phyloP scores from a whole-genome alignment of 768 basidiomycete species.

The Boletus reticulatus region DNA sequence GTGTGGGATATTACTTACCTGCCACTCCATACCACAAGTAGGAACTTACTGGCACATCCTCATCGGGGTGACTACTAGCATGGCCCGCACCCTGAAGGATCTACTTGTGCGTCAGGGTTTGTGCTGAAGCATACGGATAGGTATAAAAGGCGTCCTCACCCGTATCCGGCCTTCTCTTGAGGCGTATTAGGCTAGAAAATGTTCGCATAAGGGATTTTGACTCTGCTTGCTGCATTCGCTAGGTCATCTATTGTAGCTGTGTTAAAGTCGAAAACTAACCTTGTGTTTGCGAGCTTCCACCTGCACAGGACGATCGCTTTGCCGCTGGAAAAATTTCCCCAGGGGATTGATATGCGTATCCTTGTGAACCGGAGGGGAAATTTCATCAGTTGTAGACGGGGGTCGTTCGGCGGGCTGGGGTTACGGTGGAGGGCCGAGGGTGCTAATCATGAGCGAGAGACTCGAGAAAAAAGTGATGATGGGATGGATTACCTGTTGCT shows the following conservation, averaged over 20 bases:
- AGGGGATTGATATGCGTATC: neutral
- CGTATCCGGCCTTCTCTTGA: neutral
- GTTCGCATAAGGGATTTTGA: neutral
- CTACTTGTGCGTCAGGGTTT: neutral
- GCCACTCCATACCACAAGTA: too few relatives aligned
- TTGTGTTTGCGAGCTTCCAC: neutral
- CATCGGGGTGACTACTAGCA: too few relatives aligned
- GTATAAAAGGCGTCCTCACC: neutral
- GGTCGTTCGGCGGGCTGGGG: neutral
- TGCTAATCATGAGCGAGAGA: neutral
- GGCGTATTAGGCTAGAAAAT: neutral
- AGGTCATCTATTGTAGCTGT: neutral
- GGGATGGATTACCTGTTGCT: too few relatives aligned
- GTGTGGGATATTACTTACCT: too few relatives aligned
- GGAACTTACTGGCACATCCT: too few relatives aligned
- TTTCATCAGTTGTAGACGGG: neutral
- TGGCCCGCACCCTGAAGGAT: too few relatives aligned
- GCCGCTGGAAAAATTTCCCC: neutral
- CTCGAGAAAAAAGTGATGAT: too few relatives aligned
- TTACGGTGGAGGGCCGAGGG: too few relatives aligned
- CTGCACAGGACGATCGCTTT: neutral
- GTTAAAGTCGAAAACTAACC: neutral
- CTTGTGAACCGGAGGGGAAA: neutral
- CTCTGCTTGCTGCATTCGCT: neutral
- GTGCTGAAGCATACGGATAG: neutral